Evolutionary conservation across 2,329 filamentous ascomycete genomes (phyloP).

Genomic region (Drechslerella coelobrocha): DNA sequence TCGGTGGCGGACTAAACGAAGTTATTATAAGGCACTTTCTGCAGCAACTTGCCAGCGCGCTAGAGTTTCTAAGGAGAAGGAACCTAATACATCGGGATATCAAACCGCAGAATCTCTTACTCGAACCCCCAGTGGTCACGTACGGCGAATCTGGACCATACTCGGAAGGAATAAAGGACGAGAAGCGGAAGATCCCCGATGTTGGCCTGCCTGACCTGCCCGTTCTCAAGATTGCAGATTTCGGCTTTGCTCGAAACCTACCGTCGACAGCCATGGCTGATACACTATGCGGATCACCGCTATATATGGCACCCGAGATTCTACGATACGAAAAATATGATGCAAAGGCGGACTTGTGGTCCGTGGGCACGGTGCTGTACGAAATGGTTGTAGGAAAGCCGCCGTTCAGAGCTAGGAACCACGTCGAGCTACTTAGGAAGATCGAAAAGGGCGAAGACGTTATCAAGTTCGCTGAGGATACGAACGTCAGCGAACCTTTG

Average conservation of each 20-base stretch:
- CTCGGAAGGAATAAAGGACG: conserved; percentile 67
- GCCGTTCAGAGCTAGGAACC: conserved; percentile 89
- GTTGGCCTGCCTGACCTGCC: conserved; percentile 83
- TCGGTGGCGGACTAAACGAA: conserved; percentile 87
- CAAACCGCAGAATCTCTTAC: conserved; percentile 92
- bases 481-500: conserved; percentile 67
- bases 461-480: conserved; percentile 80
- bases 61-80: conserved; percentile 82
- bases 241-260: conserved; percentile 93
- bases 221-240: conserved; percentile 97
- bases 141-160: conserved; percentile 64
- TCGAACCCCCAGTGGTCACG: conserved; percentile 74
- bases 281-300: conserved; percentile 91
- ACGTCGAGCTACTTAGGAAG: conserved; percentile 88
- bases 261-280: conserved; percentile 91
- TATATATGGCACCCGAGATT: conserved; percentile 99
- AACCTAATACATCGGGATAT: conserved; percentile 96
- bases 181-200: conserved; percentile 73
- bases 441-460: conserved; percentile 88
- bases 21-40: conserved; percentile 96
- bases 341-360: conserved; percentile 96
- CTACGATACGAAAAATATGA: conserved; percentile 96
- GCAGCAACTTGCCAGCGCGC: conserved; percentile 89
- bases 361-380: conserved; percentile 90
- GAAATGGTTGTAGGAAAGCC: conserved; percentile 93